Base-by-base conservation (phyloP, 1,139 yeast genomes). In the Taphrina sp. region DNA sequence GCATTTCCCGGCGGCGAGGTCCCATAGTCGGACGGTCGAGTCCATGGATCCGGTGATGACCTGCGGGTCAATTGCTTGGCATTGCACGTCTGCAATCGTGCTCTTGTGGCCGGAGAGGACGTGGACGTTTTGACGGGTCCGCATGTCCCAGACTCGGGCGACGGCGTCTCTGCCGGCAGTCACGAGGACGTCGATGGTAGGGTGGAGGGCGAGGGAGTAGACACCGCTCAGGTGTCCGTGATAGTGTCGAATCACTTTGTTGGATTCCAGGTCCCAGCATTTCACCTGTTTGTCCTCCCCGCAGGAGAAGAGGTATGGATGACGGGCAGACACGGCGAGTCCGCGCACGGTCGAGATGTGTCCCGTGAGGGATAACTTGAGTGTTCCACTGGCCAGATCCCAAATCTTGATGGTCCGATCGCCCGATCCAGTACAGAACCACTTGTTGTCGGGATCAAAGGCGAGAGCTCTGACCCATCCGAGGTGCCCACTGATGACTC, bases 201-300 rank as follows among this genome's bases (percentile, higher is more conserved):
- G 97, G 67, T 90, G 97, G 20, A 89, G 69, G 56, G 82, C 89
- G 54, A 89, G 75, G 0, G 95, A 76, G 66, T 87, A 89, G 1
- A 94, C 87, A 2, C 96, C 95, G 19, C 95, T 87, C 26, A 88
- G 76, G 70, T 92, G 98, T 3, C 98, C 99, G 69, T 90, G 95
- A 67, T 87, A 94, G 64, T 89, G 88, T 57, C 97, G 74, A 14
- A 89, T 80, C 1, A 87, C 82, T 64, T 81, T 80, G 63, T 92
- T 87, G 64, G 83, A 79, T 68, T 92, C 97, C 64, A 94, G 74
- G 71, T 94, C 98, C 96, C 97, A 94, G 70, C 97, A 90, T 65
- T 89, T 81, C n/a, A 89, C 88, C 36, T 89, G 78, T 67, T 90
- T 90, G 70, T 94, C 99, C 67, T 92, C 97, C 35, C 96, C 86